Evolutionary conservation across 768 basidiomycete species (phyloP).

Genomic region (Tubosaeta sp.): DNA sequence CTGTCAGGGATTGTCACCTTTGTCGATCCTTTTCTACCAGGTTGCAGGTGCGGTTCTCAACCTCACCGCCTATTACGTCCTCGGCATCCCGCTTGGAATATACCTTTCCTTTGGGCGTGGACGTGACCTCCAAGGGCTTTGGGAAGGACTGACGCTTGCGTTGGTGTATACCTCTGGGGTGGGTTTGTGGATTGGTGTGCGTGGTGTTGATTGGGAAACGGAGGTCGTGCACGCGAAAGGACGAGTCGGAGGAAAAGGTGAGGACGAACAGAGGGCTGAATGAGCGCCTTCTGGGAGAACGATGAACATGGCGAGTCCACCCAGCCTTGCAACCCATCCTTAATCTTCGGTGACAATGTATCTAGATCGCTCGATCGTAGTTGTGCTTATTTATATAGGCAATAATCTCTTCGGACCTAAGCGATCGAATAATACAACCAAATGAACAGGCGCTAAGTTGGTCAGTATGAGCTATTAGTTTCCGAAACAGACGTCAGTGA

Average conservation of each 20-base stretch:
- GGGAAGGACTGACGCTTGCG: constrained; percentile 76
- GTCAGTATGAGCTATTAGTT: too few relatives aligned
- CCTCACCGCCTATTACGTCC: constrained; percentile 67
- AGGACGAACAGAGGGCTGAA: constrained; percentile 18
- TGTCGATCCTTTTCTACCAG: constrained; percentile 27
- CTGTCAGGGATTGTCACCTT: too few relatives aligned
- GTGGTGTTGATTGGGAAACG: constrained; percentile 64
- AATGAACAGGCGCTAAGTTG: too few relatives aligned
- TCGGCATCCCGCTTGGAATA: constrained; percentile 81
- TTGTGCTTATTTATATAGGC: too few relatives aligned
- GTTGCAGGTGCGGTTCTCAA: constrained; percentile 66
- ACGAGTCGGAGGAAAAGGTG: constrained; percentile 38
- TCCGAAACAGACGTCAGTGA: too few relatives aligned
- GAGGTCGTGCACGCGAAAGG: constrained; percentile 32
- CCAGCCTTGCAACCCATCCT: too few relatives aligned
- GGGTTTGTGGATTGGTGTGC: constrained; percentile 50
- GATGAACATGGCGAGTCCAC: too few relatives aligned
- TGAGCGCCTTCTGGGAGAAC: neutral
- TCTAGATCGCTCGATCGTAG: too few relatives aligned
- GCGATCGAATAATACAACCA: too few relatives aligned
- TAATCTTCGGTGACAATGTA: too few relatives aligned
- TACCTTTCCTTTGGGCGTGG: constrained; percentile 64
- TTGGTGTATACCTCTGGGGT: constrained; percentile 57
- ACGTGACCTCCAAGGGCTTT: constrained; percentile 68
- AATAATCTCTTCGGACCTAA: too few relatives aligned